Evolutionary conservation across 225 moss, liverwort and hornwort species (phyloP).

Genomic region (Bryoerythrophyllum caledonicum): DNA sequence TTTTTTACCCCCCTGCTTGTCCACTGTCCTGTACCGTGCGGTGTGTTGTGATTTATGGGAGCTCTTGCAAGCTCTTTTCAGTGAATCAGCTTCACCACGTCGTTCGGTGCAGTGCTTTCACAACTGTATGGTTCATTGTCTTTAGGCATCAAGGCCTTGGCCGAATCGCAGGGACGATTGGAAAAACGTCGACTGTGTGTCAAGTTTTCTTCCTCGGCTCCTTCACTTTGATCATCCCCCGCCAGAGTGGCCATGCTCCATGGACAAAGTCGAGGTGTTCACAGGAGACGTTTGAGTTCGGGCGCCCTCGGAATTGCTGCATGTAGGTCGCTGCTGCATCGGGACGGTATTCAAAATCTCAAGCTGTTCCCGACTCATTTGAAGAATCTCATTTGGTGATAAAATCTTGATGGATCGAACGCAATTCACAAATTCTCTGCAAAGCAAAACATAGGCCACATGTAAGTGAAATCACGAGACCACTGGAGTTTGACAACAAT

Average conservation of each 20-base stretch:
- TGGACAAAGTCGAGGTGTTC: slow-evolving; percentile 42
- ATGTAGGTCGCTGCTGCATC: slow-evolving; percentile 46
- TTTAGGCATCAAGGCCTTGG: slow-evolving; percentile 10
- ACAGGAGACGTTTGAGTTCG: slow-evolving; percentile 56
- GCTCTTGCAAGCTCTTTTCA: slow-evolving; percentile 24
- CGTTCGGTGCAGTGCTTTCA: background rate
- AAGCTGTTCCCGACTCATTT: slow-evolving; percentile 85
- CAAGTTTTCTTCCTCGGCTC: slow-evolving; percentile 27
- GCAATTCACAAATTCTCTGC: slow-evolving; percentile 89
- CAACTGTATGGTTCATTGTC: too few relatives aligned
- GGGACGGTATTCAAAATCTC: slow-evolving; percentile 70
- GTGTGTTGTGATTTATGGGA: slow-evolving; percentile 20
- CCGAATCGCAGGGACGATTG: background rate
- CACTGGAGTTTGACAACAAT: background rate
- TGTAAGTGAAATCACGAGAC: background rate
- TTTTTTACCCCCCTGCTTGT: slow-evolving; percentile 17
- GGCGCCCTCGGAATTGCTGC: slow-evolving; percentile 57
- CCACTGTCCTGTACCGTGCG: slow-evolving; percentile 24
- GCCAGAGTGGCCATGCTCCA: slow-evolving; percentile 46
- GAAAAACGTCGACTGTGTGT: slow-evolving; percentile 2
- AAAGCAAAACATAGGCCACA: slow-evolving; percentile 10
- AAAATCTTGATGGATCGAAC: slow-evolving; percentile 89
- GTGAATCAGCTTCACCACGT: slow-evolving; percentile 27
- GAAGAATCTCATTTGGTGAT: slow-evolving; percentile 81
- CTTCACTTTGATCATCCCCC: slow-evolving; percentile 26